A percentile compares a stretch with the other conserved stretches of the same genome.
Evolutionary conservation across 116 monocot species (phyloP).

Genomic region (Dioscorea cayenensis): DNA sequence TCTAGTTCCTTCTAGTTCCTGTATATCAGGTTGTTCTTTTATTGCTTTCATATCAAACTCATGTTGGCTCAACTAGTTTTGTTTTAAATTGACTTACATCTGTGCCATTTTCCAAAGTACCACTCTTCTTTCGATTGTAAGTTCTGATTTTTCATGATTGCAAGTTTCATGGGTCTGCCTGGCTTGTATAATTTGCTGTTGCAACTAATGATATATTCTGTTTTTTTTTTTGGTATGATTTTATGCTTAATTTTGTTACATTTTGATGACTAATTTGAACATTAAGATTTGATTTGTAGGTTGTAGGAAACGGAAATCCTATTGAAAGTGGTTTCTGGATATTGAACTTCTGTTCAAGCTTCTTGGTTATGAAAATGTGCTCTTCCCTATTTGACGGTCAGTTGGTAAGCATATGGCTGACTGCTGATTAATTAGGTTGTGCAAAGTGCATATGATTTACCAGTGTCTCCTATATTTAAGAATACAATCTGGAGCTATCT

Average conservation of each 20-base stretch:
- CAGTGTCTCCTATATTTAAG: slow-evolving; percentile 64
- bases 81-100: no score
- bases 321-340: slow-evolving; percentile 89
- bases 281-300: slow-evolving; percentile 26
- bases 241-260: neutral
- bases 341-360: slow-evolving; percentile 96
- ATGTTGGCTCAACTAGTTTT: no score
- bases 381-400: slow-evolving; percentile 85
- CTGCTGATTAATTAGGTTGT: neutral
- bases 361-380: slow-evolving; percentile 93
- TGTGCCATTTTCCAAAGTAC: no score
- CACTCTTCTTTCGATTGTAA: no score
- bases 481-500: slow-evolving; percentile 88
- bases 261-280: neutral
- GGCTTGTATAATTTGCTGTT: no score
- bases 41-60: no score
- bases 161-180: no score
- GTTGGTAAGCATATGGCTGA: neutral
- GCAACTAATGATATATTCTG: no score
- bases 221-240: slow-evolving; percentile 1
- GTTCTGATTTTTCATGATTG: no score
- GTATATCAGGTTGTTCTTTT: no score
- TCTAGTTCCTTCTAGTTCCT: no score
- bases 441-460: slow-evolving; percentile 33
- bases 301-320: slow-evolving; percentile 95